Percentiles rank a stretch among this genome's conserved stretches.
Conservation (phyloP, 139 green algal species). For the Nannochloris sp. region DNA sequence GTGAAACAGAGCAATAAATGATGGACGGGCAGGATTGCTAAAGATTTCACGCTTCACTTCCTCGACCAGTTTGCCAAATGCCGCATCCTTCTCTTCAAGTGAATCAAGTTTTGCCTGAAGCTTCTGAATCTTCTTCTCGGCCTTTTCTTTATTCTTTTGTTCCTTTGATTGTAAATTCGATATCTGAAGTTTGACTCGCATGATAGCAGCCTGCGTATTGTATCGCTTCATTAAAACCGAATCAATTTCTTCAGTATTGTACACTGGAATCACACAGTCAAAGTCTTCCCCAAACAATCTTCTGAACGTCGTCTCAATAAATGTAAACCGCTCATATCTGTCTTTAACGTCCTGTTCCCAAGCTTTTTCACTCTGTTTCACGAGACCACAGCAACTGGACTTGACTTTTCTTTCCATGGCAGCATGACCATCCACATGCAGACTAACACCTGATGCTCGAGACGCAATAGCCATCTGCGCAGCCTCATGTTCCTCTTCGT, state of each 20-base stretch:
- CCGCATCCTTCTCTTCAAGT: background rate
- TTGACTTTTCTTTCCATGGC: background rate
- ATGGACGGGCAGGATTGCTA: slow-evolving; percentile 5
- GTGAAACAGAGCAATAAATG: slow-evolving; percentile 23
- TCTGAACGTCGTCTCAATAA: background rate
- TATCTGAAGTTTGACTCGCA: slow-evolving; percentile 27
- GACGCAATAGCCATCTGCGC: too few relatives aligned
- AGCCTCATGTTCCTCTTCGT: too few relatives aligned
- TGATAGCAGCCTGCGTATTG: slow-evolving; percentile 35
- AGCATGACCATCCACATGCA: background rate
- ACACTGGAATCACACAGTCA: slow-evolving; percentile 41
- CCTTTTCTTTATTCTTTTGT: slow-evolving; percentile 28
- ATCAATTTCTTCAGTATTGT: slow-evolving; percentile 18
- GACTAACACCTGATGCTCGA: too few relatives aligned
- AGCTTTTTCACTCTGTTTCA: background rate
- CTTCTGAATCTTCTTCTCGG: background rate
- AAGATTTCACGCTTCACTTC: background rate
- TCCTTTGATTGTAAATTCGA: slow-evolving; percentile 24
- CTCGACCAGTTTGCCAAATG: background rate
- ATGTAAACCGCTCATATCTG: background rate
- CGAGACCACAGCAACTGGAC: background rate
- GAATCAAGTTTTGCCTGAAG: background rate
- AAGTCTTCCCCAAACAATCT: slow-evolving; percentile 53
- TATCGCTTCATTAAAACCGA: background rate
- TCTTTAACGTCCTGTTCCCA: background rate